Conservation (phyloP, 1,284 basidiomycete species). For the Leccinum solheimii region DNA sequence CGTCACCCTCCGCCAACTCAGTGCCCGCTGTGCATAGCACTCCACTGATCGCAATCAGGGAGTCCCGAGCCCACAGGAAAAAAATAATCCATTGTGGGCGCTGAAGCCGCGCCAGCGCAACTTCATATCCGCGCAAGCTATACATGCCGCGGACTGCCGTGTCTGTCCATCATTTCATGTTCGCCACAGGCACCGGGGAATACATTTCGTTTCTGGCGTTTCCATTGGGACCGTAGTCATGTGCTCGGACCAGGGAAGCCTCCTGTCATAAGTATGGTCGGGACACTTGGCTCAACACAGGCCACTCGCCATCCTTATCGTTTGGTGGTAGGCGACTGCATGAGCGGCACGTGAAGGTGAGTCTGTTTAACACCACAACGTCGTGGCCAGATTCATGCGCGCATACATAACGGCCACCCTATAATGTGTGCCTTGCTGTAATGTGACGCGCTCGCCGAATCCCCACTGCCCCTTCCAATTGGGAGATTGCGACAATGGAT, state of each 20-base stretch:
- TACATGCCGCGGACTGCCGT: slow-evolving; percentile 29
- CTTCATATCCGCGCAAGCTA: slow-evolving; percentile 34
- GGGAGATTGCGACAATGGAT: neutral
- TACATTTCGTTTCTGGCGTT: slow-evolving; percentile 21
- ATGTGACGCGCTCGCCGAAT: neutral
- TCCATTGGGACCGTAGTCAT: slow-evolving; percentile 29
- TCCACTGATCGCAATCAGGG: slow-evolving; percentile 3
- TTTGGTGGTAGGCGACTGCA: neutral
- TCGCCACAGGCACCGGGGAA: slow-evolving; percentile 36
- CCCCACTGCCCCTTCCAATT: neutral
- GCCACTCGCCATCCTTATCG: neutral
- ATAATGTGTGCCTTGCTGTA: neutral
- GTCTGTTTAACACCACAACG: neutral
- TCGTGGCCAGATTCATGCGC: slow-evolving; percentile 2
- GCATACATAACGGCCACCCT: neutral
- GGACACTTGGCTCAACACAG: neutral
- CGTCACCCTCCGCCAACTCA: neutral
- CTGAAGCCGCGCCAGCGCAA: slow-evolving; percentile 15
- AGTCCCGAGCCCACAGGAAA: slow-evolving; percentile 8
- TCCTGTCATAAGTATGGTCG: neutral
- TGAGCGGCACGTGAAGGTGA: slow-evolving; percentile 1
- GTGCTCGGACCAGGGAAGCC: slow-evolving; percentile 8
- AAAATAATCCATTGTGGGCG: slow-evolving; percentile 9
- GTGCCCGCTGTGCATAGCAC: slow-evolving; percentile 15
- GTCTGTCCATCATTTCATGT: slow-evolving; percentile 26